Evolutionary conservation across 2,329 filamentous ascomycete species (phyloP), one percentile per base, ranked within the genome.

Genomic region (Septoria linicola): DNA sequence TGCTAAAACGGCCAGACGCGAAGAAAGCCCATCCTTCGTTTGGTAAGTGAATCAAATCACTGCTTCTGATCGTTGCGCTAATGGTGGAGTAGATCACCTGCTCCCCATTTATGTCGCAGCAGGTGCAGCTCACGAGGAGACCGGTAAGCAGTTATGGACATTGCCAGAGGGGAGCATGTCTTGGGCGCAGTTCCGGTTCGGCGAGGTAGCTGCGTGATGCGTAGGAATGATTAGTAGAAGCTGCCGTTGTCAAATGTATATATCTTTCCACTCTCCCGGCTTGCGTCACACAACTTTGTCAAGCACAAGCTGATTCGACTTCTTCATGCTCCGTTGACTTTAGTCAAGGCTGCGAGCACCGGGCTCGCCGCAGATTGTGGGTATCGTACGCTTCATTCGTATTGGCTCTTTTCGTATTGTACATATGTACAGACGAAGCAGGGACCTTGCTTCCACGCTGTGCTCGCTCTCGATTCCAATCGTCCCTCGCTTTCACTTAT

Each of bases 1-100:
- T 73, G 54, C 44, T 73, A 44, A 63, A 63, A 45, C 57, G 66
- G 41, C 56, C 56, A n/a, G 80, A 83, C 72, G 80, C 80, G 1
- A 76, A 79, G 53, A 73, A 78, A 62, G 82, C 82, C 8, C 82
- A 86, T 72, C 83, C 83, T n/a, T 76, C 70, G 2, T 78, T 83
- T 57, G 82, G 49, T 51, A 41, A 35, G 42, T 34, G 16, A n/a
- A n/a, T n/a, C n/a, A n/a, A n/a, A n/a, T n/a, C n/a, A n/a, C n/a
- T n/a, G 23, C n/a, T 19, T 14, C 20, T 20, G 42, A 7, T 4
- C 8, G n/a, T 36, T 11, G 27, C 41, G 30, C 27, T 44, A 17
- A 44, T 21, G 14, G 6, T 44, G 10, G 11, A 44, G 31, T 19
- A 44, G 41, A 44, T 27, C 47, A 55, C 53, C 65, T 85, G 39